Evolutionary conservation across 768 basidiomycete genomes (phyloP).

Genomic region (Xerocomus potaroensis): DNA sequence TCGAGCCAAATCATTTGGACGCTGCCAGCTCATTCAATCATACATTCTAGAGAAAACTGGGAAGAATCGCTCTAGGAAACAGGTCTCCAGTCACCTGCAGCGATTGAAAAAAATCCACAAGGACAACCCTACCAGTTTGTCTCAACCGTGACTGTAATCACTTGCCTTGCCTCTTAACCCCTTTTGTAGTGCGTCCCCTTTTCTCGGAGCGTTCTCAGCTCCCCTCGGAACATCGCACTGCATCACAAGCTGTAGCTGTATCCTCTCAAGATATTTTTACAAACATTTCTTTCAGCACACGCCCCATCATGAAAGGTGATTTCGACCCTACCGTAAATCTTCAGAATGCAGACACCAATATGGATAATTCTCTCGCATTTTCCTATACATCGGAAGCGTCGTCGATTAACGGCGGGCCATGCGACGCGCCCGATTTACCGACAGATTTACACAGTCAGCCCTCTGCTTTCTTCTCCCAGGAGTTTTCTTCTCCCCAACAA

Average conservation of each 20-base stretch:
- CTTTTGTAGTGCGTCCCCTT: slow-evolving; percentile 19
- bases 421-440: slow-evolving; percentile 3
- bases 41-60: slow-evolving; percentile 37
- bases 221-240: slow-evolving; percentile 10
- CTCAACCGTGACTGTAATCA: neutral
- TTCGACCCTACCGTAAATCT: slow-evolving; percentile 5
- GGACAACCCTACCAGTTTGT: slow-evolving; percentile 32
- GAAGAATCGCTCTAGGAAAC: slow-evolving; percentile 36
- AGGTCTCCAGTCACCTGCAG: slow-evolving; percentile 39
- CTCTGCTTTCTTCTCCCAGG: slow-evolving; percentile 3
- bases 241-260: neutral
- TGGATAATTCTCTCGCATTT: slow-evolving; percentile 1
- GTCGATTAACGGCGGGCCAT: neutral
- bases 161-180: neutral
- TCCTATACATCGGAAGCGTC: slow-evolving; percentile 6
- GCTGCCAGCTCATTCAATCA: slow-evolving; percentile 38
- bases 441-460: slow-evolving; percentile 6
- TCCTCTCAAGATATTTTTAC: slow-evolving; percentile 10
- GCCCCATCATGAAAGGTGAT: slow-evolving; percentile 13
- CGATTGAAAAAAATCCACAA: slow-evolving; percentile 34
- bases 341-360: neutral
- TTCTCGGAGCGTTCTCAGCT: slow-evolving; percentile 23
- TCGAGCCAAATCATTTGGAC: slow-evolving; percentile 31
- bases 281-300: slow-evolving; percentile 6
- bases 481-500: slow-evolving; percentile 10